Evolutionary conservation across 2,329 filamentous ascomycete genomes (phyloP).

Genomic region (Cordyceps javanica): DNA sequence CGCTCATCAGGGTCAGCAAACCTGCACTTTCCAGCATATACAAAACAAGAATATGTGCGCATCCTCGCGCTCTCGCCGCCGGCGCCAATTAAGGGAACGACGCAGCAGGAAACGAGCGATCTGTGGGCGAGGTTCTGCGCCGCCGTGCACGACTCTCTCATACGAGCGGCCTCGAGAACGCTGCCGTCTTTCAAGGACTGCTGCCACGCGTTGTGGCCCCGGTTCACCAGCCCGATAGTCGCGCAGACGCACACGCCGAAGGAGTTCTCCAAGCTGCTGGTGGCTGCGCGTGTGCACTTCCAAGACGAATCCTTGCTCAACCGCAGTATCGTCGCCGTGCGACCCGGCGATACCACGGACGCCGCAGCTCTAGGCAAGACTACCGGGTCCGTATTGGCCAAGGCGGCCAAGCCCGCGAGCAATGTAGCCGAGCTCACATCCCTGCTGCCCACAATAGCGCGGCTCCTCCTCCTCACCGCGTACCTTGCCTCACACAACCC

Average conservation of each 20-base stretch:
- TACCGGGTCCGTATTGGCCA: not conserved
- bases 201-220: constrained; percentile 73
- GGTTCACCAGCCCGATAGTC: constrained; percentile 72
- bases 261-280: constrained; percentile 79
- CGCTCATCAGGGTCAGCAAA: constrained; percentile 66
- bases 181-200: constrained; percentile 65
- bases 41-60: constrained; percentile 68
- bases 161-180: constrained; percentile 73
- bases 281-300: constrained; percentile 62
- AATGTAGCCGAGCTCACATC: constrained; percentile 42
- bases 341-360: constrained; percentile 7
- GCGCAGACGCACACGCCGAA: constrained; percentile 67
- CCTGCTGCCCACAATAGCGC: constrained; percentile 65
- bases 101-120: constrained; percentile 51
- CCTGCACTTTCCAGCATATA: constrained; percentile 79
- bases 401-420: constrained; percentile 14
- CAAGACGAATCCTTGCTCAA: constrained; percentile 67
- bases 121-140: constrained; percentile 76
- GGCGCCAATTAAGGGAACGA: constrained; percentile 42
- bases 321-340: constrained; percentile 49
- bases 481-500: constrained; percentile 81
- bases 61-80: constrained; percentile 60
- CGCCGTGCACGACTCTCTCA: constrained; percentile 81
- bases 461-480: constrained; percentile 66
- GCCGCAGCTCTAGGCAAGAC: not conserved